A percentile compares a stretch with the other conserved stretches of the same genome.
phyloP scores from a whole-genome alignment of 2,329 filamentous ascomycete species.

The Phaeophleospora eucalypticola region DNA sequence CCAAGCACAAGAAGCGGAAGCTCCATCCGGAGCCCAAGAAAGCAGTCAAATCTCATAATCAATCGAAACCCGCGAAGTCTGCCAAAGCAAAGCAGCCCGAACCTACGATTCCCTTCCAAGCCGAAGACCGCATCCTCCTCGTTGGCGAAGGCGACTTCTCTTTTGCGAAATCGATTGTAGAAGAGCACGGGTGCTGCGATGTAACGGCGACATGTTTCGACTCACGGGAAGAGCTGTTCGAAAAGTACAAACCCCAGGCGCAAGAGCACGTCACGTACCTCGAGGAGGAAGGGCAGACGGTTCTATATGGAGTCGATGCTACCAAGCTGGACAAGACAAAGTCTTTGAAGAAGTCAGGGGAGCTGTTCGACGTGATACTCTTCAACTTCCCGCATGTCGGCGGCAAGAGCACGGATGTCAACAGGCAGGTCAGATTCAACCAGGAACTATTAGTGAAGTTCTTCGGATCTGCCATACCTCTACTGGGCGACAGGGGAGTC shows the following conservation, averaged over 20 bases:
- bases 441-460: conserved; percentile 71
- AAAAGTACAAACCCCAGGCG: conserved; percentile 67
- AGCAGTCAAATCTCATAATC: conserved; percentile 2
- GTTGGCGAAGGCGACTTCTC: conserved; percentile 78
- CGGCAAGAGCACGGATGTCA: conserved; percentile 86
- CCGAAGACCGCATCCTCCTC: conserved; percentile 66
- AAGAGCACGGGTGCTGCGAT: conserved; percentile 61
- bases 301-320: conserved; percentile 65
- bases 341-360: conserved; percentile 37
- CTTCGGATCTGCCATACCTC: conserved; percentile 54
- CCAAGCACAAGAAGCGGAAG: conserved; percentile 28
- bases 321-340: conserved; percentile 53
- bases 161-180: conserved; percentile 64
- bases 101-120: conserved; percentile 63
- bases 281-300: conserved; percentile 41
- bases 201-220: conserved; percentile 69
- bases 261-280: conserved; percentile 56
- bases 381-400: conserved; percentile 99
- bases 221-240: conserved; percentile 53
- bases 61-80: conserved; percentile 8
- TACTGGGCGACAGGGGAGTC: conserved; percentile 52
- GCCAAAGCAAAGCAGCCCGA: conserved; percentile 21
- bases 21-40: conserved; percentile 12
- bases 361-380: conserved; percentile 68
- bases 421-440: conserved; percentile 89